These are phyloP conservation scores for Colletotrichum eleusines DNA, from an alignment of 2,329 filamentous ascomycete species.

Conservation along the genomic window DNA sequence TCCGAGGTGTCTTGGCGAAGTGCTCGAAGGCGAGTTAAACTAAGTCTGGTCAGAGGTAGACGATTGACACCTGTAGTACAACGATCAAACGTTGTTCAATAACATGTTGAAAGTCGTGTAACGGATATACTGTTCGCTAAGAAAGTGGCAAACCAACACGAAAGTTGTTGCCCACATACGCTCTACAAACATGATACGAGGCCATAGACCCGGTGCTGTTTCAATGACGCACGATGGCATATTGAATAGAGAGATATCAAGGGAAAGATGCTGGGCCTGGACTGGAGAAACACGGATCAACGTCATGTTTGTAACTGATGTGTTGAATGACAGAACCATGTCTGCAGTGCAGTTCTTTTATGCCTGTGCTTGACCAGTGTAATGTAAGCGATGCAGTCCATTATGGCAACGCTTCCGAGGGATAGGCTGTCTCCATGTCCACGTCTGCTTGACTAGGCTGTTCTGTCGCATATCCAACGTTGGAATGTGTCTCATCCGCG, in stretches of 20 bases:
- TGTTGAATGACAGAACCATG: neutral
- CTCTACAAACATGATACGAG: neutral
- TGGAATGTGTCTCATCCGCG: slow-evolving; percentile 43
- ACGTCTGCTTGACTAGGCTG: neutral
- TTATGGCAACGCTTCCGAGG: slow-evolving; percentile 13
- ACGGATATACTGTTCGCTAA: neutral
- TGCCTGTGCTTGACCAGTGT: neutral
- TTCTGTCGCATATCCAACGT: neutral
- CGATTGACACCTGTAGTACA: neutral
- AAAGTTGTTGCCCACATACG: neutral
- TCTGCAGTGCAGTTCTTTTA: neutral
- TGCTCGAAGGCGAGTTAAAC: neutral
- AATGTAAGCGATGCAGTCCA: neutral
- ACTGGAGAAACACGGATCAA: neutral
- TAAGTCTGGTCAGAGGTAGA: neutral
- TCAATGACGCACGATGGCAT: neutral
- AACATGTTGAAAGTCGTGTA: neutral
- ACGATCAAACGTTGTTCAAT: neutral
- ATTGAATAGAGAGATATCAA: neutral
- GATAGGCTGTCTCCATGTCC: slow-evolving; percentile 32
- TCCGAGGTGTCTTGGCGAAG: neutral
- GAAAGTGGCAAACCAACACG: neutral
- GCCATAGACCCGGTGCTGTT: neutral
- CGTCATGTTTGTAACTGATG: neutral
- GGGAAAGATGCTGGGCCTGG: neutral